Base-by-base conservation (phyloP, 345 rosid species). In the Linum trigynum region DNA sequence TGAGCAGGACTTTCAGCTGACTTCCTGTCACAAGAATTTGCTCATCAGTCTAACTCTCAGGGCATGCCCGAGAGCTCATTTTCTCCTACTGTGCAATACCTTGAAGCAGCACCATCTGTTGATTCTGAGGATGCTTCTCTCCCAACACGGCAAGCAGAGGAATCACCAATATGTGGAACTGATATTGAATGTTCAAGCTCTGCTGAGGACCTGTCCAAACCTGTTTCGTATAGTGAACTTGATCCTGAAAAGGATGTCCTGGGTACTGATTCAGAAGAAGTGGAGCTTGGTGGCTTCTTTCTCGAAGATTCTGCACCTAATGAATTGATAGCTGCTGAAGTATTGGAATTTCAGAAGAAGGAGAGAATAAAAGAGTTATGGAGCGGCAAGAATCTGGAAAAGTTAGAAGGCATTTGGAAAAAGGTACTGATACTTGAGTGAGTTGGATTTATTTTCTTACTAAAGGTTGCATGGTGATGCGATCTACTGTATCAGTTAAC, bases 401-500 rank as follows among this genome's bases (percentile, higher is more conserved):
- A 84, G 83, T 76, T 89, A 75, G 84, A 86, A 23, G 96, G 98
- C 56, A 82, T 92, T 67, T 92, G 98, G 98, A 92, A 83, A 80
- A 87, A 92, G 98, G 98, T 92, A 69, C 32, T 62, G 77, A 65
- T 72, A 40, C 55, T 53, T 63, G 59, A 57, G 39, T 23, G 66
- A 17, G 15, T 14, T 48, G 64, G 55, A 55, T 40, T 72, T 76
- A 41, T 42, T 56, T 72, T 66, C 35, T 38, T 17, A 40, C 15
- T 42, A 15, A 38, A 10, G 53, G 40, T 11, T 53, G 57, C 17
- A 57, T 58, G 39, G 42, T 64, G 16, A 68, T 37, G 41, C 38
- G 23, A 50, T 17, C 38, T 37, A 65, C 65, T 35, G 59, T 50
- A 16, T 58, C 5, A 38, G 16, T 59, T 5, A n/a, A 64, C 43